Percentiles rank a stretch among this genome's conserved stretches.
These are phyloP conservation scores for Discostella stelligeroides DNA, from an alignment of 108 stramenopile species.

Conservation along the genomic window DNA sequence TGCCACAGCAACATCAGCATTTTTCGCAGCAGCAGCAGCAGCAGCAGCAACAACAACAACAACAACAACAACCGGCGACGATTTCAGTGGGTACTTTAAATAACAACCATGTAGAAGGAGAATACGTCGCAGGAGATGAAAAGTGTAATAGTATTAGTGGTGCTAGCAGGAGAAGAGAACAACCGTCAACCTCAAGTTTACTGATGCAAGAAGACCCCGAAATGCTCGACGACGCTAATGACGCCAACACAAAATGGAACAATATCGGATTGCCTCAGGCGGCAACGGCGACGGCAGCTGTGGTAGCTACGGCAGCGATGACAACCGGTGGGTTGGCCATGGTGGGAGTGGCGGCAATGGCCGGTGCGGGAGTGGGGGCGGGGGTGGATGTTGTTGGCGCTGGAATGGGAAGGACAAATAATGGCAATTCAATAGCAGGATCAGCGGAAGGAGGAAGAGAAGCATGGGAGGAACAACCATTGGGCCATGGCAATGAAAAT, in stretches of 20 bases:
- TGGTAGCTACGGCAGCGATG: conserved; percentile 8
- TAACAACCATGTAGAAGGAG: conserved; percentile 5
- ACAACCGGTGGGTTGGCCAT: conserved; percentile 8
- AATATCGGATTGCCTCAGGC: conserved; percentile 8
- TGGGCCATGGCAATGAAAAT: neutral
- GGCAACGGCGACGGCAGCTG: neutral
- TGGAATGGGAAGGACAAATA: neutral
- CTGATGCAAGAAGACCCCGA: conserved; percentile 27
- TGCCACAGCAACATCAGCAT: neutral
- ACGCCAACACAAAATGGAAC: neutral
- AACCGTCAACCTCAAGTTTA: neutral
- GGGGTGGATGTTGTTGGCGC: neutral
- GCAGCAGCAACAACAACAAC: too few relatives aligned
- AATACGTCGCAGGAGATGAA: neutral
- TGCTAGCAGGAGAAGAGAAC: neutral
- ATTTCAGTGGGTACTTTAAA: neutral
- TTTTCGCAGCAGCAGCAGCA: too few relatives aligned
- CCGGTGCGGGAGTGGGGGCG: neutral
- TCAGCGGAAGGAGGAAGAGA: conserved; percentile 1
- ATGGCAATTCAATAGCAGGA: neutral
- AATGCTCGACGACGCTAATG: neutral
- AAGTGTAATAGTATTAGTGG: neutral
- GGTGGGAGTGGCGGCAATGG: neutral
- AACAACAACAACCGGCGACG: neutral
- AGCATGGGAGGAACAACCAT: conserved; percentile 3